phyloP scores from a whole-genome alignment of 2,329 filamentous ascomycete species.

The Alternaria consortialis region DNA sequence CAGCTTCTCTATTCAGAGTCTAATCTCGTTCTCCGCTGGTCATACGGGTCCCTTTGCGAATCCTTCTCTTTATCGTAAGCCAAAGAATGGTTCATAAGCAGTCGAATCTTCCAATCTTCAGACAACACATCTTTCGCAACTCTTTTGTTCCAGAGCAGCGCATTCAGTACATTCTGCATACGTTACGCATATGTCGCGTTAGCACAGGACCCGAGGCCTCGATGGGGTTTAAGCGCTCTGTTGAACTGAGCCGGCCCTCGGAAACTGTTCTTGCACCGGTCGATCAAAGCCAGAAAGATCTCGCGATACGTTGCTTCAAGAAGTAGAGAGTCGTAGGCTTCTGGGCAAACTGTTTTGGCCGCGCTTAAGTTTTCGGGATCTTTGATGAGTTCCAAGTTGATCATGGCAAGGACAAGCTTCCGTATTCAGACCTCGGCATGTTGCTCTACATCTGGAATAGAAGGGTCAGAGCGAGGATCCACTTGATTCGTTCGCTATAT shows the following conservation, averaged over 20 bases:
- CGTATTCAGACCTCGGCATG: constrained; percentile 6
- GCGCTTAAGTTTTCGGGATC: constrained; percentile 1
- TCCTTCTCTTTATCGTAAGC: constrained; percentile 10
- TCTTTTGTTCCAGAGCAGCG: constrained; percentile 1
- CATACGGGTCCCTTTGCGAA: constrained; percentile 3
- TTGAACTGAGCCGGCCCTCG: constrained; percentile 6
- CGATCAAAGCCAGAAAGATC: constrained; percentile 4
- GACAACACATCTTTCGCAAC: constrained; percentile 5
- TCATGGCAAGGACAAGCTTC: constrained; percentile 7
- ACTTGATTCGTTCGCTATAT: not conserved
- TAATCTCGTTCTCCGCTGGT: constrained; percentile 7
- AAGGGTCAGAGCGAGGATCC: not conserved
- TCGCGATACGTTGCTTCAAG: constrained; percentile 5
- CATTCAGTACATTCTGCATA: constrained; percentile 1
- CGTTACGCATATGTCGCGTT: not conserved
- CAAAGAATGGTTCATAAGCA: constrained; percentile 5
- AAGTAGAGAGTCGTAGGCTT: constrained; percentile 4
- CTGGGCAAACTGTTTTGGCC: not conserved
- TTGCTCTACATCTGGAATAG: constrained; percentile 1
- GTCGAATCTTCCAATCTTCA: constrained; percentile 5
- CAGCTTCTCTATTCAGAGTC: constrained; percentile 3
- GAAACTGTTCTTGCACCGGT: constrained; percentile 8
- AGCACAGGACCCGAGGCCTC: not conserved
- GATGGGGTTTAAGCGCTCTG: constrained; percentile 11
- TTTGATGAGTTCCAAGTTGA: constrained; percentile 7